These are phyloP conservation scores for Gaertneriomyces semiglobifer DNA, from an alignment of 192 early-diverging fungal species.

Conservation along the genomic window DNA sequence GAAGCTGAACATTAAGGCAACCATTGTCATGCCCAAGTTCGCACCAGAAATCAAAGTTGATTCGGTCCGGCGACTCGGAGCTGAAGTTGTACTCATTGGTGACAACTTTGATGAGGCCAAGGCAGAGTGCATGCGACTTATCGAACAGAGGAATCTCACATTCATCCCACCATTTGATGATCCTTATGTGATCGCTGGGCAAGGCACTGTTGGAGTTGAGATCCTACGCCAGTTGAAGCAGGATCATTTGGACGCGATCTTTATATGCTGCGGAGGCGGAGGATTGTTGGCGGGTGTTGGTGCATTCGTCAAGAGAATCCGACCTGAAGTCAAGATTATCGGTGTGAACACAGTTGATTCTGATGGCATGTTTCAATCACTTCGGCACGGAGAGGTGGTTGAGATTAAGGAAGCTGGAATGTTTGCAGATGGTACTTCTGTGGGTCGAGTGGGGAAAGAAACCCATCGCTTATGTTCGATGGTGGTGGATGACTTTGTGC, in stretches of 20 bases:
- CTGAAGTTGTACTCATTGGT: conserved; percentile 83
- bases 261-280: conserved; percentile 88
- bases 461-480: conserved; percentile 74
- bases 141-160: neutral
- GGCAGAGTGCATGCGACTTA: conserved; percentile 72
- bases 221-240: conserved; percentile 49
- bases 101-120: conserved; percentile 96
- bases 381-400: conserved; percentile 64
- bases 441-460: conserved; percentile 85
- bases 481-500: conserved; percentile 86
- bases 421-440: conserved; percentile 97
- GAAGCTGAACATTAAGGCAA: conserved; percentile 86
- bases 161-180: conserved; percentile 96
- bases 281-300: conserved; percentile 91
- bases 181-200: conserved; percentile 97
- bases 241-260: conserved; percentile 80
- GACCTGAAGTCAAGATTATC: conserved; percentile 83
- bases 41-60: conserved; percentile 79
- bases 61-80: conserved; percentile 89
- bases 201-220: conserved; percentile 94
- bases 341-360: conserved; percentile 91
- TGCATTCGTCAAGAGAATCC: conserved; percentile 87
- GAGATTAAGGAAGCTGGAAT: conserved; percentile 78
- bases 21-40: conserved; percentile 94
- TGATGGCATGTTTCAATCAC: conserved; percentile 79